Evolutionary conservation across 2,329 filamentous ascomycete genomes (phyloP), one percentile per base, ranked within the genome.

Genomic region (Phaeophleospora eucalypticola): DNA sequence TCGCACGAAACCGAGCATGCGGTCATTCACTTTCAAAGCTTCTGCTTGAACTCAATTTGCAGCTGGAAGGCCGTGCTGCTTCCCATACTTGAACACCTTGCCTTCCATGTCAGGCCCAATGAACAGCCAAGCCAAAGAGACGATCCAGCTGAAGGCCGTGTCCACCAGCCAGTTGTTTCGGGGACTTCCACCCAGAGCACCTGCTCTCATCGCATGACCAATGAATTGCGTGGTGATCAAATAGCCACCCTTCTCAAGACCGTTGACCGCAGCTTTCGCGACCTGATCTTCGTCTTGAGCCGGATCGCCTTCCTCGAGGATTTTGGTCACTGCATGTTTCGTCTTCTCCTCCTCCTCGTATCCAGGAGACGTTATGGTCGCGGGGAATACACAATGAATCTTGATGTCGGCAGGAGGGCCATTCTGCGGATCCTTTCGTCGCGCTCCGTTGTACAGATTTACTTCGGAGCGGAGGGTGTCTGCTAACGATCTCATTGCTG

Each of bases 391-490:
- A 35, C 88, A 79, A 61, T 95, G 88, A 16, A 96, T 76, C 58
- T 86, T 81, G 44, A 97, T 83, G 49, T 83, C 79, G 36, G 84
- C 80, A 43, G 84, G 67, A 0, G 76, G 74, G 1, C 72, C 70
- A 8, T 60, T 58, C 14, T 58, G 54, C 2, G 68, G 60, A 29
- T 68, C 68, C 34, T 54, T 54, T n/a, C 48, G 49, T 2, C 47
- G 70, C 16, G 77, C 74, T 36, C 79, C 84, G 36, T 90, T 89
- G 73, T 97, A 98, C 42, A 96, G 73, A 59, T 89, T 75, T 36
- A 94, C 73, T 70, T 98, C 93, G 63, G 91, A 87, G 17, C 81
- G 82, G 41, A 98, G 74, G 0, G 83, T 84, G 65, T 98, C 93
- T 44, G 86, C 86, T 12, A 98, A 76, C 14, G 82, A 84, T 48